phyloP scores from a whole-genome alignment of 805 yeast genomes.

The fission yeast (Schizosaccharomyces pombe) region ASM294v3 CU329670.1:56501-57000 shows the following conservation, averaged over 20 bases:
- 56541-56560: neutral
- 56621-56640: slow-evolving; percentile 40
- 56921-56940: slow-evolving; percentile 44
- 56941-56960: slow-evolving; percentile 51
- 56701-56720: slow-evolving; percentile 21
- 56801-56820: slow-evolving; percentile 19
- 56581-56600: slow-evolving; percentile 10
- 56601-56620: slow-evolving; percentile 29
- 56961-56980: slow-evolving; percentile 49
- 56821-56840: slow-evolving; percentile 14
- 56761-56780: slow-evolving; percentile 23
- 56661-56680: slow-evolving; percentile 32
- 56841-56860: slow-evolving; percentile 27
- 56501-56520: neutral
- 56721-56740: slow-evolving; percentile 20
- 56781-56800: slow-evolving; percentile 17
- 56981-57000: slow-evolving; percentile 52
- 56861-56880: slow-evolving; percentile 30
- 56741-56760: slow-evolving; percentile 24
- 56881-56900: slow-evolving; percentile 28
- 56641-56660: slow-evolving; percentile 24
- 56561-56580: neutral
- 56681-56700: slow-evolving; percentile 14
- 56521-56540: neutral
- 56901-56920: slow-evolving; percentile 17